Conservation (phyloP, 139 green algal genomes). For the Ettlia oleoabundans region DNA sequence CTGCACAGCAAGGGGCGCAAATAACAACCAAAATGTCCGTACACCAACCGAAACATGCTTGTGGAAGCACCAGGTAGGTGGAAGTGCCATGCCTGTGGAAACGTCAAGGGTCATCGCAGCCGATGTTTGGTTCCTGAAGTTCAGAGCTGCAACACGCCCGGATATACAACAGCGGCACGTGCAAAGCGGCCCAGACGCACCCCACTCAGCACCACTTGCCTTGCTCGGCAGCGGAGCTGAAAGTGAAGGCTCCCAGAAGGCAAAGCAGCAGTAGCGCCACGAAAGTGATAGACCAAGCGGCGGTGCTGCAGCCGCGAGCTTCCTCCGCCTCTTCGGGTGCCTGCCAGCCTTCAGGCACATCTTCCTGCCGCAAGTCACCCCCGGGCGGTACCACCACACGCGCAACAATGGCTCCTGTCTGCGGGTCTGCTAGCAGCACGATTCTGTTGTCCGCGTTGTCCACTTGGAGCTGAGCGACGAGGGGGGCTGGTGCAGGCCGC, state of each 20-base stretch:
- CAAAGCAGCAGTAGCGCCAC: not conserved
- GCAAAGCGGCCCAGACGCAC: too few relatives aligned
- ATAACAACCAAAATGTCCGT: too few relatives aligned
- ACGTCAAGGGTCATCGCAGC: too few relatives aligned
- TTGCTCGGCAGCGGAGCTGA: not conserved
- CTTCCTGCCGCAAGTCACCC: not conserved
- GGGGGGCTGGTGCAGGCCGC: not conserved
- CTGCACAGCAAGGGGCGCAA: too few relatives aligned
- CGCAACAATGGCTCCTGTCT: constrained; percentile 5
- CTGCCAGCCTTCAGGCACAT: not conserved
- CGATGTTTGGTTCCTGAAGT: too few relatives aligned
- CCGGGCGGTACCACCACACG: constrained; percentile 12
- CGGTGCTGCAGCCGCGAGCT: not conserved
- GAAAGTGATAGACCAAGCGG: not conserved
- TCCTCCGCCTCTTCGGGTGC: not conserved
- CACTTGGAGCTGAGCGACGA: constrained; percentile 26
- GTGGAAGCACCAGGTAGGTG: too few relatives aligned
- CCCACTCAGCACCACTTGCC: not conserved
- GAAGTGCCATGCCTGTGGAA: too few relatives aligned
- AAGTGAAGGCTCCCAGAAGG: not conserved
- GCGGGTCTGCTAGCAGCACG: constrained; percentile 13
- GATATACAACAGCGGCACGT: too few relatives aligned
- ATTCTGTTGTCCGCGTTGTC: constrained; percentile 23
- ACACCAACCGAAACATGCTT: too few relatives aligned
- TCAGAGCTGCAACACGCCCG: not conserved